These are phyloP conservation scores for Karstenula rhodostoma DNA, from an alignment of 2,329 filamentous ascomycete species.

Conservation along the genomic window DNA sequence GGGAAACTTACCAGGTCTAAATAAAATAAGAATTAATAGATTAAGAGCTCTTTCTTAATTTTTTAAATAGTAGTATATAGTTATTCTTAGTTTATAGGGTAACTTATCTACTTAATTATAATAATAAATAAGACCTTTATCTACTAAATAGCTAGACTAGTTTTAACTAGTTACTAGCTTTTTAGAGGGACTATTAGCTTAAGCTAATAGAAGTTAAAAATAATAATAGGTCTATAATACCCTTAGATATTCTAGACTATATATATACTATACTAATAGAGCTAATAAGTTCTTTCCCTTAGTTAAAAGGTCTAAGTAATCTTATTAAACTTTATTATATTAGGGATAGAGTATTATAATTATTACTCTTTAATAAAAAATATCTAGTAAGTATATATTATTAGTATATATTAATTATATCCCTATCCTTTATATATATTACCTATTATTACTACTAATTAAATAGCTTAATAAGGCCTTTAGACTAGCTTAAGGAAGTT, in stretches of 20 bases:
- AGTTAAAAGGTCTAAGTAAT: conserved; percentile 43
- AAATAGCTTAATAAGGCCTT: too few species aligned
- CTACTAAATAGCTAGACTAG: conserved; percentile 24
- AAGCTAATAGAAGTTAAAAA: conserved; percentile 20
- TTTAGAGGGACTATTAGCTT: conserved; percentile 20
- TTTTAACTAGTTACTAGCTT: conserved; percentile 13
- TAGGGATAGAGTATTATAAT: conserved; percentile 55
- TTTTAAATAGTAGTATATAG: conserved; percentile 50
- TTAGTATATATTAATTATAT: too few species aligned
- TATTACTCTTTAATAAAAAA: conserved; percentile 58
- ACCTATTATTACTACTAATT: too few species aligned
- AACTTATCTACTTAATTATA: conserved; percentile 57
- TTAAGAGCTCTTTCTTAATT: conserved; percentile 43
- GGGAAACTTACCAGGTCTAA: conserved; percentile 52
- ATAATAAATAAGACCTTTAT: conserved; percentile 40
- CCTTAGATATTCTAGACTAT: conserved; percentile 20
- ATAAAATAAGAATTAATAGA: conserved; percentile 55
- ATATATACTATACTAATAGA: conserved; percentile 52
- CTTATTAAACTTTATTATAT: conserved; percentile 42
- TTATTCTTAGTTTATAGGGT: conserved; percentile 53
- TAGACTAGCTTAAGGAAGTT: too few species aligned
- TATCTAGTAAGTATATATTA: conserved; percentile 56
- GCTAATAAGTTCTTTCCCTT: conserved; percentile 55
- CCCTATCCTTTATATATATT: too few species aligned
- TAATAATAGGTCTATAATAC: conserved; percentile 19